Base-by-base conservation (phyloP, 139 green algal genomes). In the Mesotaenium endlicherianum region DNA sequence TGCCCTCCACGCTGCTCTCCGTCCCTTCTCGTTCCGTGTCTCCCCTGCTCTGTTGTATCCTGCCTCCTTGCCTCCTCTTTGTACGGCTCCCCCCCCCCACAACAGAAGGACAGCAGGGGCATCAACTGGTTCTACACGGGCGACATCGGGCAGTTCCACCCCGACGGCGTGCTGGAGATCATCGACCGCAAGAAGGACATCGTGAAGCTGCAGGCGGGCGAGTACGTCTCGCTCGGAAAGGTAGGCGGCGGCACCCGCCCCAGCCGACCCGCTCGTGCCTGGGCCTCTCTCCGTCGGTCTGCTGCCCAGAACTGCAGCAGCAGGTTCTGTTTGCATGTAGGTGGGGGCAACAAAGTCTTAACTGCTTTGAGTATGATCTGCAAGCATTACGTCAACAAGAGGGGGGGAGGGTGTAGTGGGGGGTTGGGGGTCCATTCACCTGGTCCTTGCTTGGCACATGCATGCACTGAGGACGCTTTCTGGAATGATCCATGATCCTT, bases 151-250 rank as follows among this genome's bases (percentile, higher is more conserved):
- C 64, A 86, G 53, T 87, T 84, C 0, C 57, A 89, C 41, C 2
- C 42, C 36, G 80, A 91, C 34, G 86, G 86, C 31, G 41, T 40
- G 26, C 43, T 91, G 14, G 31, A 87, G 39, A 91, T 91, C 59
- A 80, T 90, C 31, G 87, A 91, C 68, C 85, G 87, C 14, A 91
- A 91, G 87, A 91, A 91, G 58, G 87, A 91, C 70, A 84, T 91
- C 11, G 86, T 91, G 38, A 91, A 91, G 50, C 87, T 91, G 59
- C 87, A 91, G 64, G 26, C 50, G 26, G 87, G 87, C 45, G 87
- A 91, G 80, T 91, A 91, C 71, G 78, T 91, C 55, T 88, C 87
- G n/a, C 74, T 91, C 8, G 75, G 69, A 5, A 91, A 91, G 80
- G 86, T 90, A 87, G 50, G 58, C 11, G 39, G 49, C 26, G 2